Percentiles rank a stretch among this genome's conserved stretches.
These are phyloP conservation scores for Volvox carteri DNA, from an alignment of 163 green algal genomes.

Conservation along the genomic window DNA sequence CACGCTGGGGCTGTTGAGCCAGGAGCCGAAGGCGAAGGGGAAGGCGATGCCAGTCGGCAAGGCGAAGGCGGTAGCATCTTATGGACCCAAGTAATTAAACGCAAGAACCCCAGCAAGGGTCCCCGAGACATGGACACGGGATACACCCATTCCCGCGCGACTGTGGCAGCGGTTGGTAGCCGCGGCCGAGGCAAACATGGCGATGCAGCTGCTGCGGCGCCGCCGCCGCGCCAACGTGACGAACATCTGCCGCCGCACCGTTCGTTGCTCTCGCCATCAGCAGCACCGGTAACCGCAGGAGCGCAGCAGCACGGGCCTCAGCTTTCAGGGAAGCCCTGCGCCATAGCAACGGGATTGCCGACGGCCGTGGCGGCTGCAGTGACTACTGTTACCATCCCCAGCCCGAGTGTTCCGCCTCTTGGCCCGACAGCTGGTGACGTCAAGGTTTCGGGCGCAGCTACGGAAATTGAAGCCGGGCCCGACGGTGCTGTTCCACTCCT, in stretches of 20 bases:
- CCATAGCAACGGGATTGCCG: background rate
- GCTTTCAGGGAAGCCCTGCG: background rate
- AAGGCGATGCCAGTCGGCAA: background rate
- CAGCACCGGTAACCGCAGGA: background rate
- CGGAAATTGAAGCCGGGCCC: background rate
- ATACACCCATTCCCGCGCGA: background rate
- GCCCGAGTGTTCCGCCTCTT: background rate
- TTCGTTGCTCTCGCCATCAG: no score
- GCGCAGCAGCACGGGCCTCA: background rate
- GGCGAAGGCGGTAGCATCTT: background rate
- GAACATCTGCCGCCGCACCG: background rate
- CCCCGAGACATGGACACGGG: background rate
- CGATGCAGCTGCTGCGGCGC: background rate
- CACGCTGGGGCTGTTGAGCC: background rate
- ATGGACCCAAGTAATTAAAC: background rate
- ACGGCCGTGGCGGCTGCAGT: background rate
- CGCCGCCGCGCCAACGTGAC: background rate
- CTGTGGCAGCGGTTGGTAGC: background rate
- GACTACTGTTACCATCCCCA: background rate
- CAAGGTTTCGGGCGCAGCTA: background rate
- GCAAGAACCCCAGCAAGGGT: background rate
- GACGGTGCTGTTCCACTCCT: background rate
- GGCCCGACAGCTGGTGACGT: no score
- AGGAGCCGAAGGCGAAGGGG: background rate
- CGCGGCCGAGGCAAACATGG: background rate